These are phyloP conservation scores for Diplodia corticola DNA, from an alignment of 2,329 filamentous ascomycete species.

Conservation along the genomic window DNA sequence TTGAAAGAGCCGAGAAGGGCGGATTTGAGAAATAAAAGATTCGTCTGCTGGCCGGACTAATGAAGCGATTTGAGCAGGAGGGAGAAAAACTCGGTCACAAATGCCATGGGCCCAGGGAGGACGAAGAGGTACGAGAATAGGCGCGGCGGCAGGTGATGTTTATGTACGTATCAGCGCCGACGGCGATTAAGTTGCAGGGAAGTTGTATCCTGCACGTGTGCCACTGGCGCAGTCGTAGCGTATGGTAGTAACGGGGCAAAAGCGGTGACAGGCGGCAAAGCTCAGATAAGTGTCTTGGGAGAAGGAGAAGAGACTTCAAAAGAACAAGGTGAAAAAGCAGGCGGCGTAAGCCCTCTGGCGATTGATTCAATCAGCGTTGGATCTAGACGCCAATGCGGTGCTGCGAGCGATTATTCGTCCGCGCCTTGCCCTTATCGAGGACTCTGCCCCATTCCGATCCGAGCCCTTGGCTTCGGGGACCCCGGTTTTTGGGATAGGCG, in stretches of 20 bases:
- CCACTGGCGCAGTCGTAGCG: conserved; percentile 3
- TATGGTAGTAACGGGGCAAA: not conserved
- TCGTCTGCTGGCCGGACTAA: conserved; percentile 24
- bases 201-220: conserved; percentile 7
- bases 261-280: not conserved
- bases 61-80: conserved; percentile 38
- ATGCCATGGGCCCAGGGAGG: conserved; percentile 34
- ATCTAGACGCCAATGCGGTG: conserved; percentile 6
- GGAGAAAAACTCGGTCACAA: conserved; percentile 36
- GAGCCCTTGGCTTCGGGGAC: conserved; percentile 10
- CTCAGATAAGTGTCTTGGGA: not conserved
- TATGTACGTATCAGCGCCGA: not conserved
- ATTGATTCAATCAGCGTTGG: not conserved
- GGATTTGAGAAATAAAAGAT: not conserved
- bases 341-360: not conserved
- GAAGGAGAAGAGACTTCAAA: not conserved
- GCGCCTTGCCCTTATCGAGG: conserved; percentile 16
- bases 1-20: not conserved
- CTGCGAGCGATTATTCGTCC: not conserved
- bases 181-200: conserved; percentile 2
- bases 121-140: not conserved
- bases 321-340: not conserved
- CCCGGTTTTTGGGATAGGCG: conserved; percentile 1
- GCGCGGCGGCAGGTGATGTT: not conserved
- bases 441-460: not conserved